A percentile compares a stretch with the other conserved stretches of the same genome.
These are phyloP conservation scores for Penicillium mononematosum DNA, from an alignment of 495 filamentous ascomycete species.

Conservation along the genomic window DNA sequence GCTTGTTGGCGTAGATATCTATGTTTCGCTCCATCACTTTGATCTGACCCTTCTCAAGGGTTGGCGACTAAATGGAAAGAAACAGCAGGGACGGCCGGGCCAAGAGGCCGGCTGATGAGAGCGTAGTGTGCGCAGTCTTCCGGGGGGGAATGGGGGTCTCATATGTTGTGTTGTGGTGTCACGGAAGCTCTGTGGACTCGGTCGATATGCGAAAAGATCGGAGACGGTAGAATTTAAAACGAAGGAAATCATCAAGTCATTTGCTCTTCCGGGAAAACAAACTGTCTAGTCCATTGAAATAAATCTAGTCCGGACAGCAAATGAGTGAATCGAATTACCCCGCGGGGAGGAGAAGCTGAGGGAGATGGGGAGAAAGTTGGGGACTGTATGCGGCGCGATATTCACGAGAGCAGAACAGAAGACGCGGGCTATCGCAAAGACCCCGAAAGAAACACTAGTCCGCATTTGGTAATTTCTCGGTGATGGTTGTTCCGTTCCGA, in stretches of 20 bases:
- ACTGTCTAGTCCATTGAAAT: constrained; percentile 43
- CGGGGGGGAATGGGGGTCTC: constrained; percentile 27
- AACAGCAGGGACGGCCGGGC: constrained; percentile 40
- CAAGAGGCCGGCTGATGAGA: constrained; percentile 40
- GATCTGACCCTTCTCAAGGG: constrained; percentile 29
- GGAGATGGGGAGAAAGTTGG: constrained; percentile 41
- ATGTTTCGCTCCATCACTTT: constrained; percentile 53
- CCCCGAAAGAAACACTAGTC: constrained; percentile 46
- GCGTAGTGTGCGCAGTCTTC: constrained; percentile 33
- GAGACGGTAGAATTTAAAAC: constrained; percentile 21
- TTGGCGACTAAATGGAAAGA: constrained; percentile 21
- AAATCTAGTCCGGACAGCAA: constrained; percentile 57
- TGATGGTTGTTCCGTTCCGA: constrained; percentile 32
- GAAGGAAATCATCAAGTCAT: constrained; percentile 40
- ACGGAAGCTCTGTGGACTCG: constrained; percentile 43
- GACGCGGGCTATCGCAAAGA: constrained; percentile 42
- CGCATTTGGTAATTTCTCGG: constrained; percentile 31
- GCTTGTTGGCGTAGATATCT: constrained; percentile 59
- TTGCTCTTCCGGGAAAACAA: constrained; percentile 52
- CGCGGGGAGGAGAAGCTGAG: constrained; percentile 32
- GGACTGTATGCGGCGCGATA: constrained; percentile 36
- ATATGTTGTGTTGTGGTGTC: constrained; percentile 53
- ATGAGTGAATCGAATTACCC: constrained; percentile 56
- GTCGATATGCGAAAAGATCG: constrained; percentile 57
- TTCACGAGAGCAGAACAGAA: constrained; percentile 38